phyloP scores from a whole-genome alignment of 148 eudicot species.

The Rhododendron ovatum region DNA sequence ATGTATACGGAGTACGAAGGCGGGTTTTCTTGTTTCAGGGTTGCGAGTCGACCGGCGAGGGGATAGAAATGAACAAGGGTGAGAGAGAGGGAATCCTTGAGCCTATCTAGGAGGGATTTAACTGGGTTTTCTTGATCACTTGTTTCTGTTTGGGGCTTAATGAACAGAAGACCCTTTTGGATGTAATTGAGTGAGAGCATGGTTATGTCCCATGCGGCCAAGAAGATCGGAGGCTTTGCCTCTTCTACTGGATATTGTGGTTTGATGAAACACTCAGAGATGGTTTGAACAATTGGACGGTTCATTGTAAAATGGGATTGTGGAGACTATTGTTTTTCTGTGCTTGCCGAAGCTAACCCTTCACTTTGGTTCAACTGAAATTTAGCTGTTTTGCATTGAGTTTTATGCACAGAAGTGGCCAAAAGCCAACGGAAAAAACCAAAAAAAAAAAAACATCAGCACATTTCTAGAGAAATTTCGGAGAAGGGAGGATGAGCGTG shows the following conservation, averaged over 20 bases:
- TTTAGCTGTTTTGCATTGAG: too few relatives aligned
- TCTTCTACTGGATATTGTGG: too few relatives aligned
- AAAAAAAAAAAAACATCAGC: background rate
- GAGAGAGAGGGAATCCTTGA: conserved; percentile 22
- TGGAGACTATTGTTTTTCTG: too few relatives aligned
- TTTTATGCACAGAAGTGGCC: too few relatives aligned
- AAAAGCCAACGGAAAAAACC: too few relatives aligned
- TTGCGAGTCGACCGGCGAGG: conserved; percentile 20
- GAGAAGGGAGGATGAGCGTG: background rate
- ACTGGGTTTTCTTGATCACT: background rate
- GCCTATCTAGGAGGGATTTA: conserved; percentile 10
- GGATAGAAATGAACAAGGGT: conserved; percentile 25
- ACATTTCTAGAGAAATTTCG: background rate
- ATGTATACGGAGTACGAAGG: conserved; percentile 9
- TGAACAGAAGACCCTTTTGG: conserved; percentile 36
- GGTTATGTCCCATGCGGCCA: conserved; percentile 25
- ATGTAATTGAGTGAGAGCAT: conserved; percentile 29
- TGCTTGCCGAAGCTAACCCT: too few relatives aligned
- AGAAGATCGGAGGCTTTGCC: background rate
- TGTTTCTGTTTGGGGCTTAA: background rate
- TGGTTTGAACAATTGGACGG: too few relatives aligned
- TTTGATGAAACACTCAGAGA: too few relatives aligned
- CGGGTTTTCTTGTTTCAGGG: conserved; percentile 15
- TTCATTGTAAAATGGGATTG: too few relatives aligned
- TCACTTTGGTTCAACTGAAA: too few relatives aligned